Evolutionary conservation across 202 grass and related monocot species (phyloP), one percentile per base, ranked within the genome.

Genomic region (Panicum hallii): DNA sequence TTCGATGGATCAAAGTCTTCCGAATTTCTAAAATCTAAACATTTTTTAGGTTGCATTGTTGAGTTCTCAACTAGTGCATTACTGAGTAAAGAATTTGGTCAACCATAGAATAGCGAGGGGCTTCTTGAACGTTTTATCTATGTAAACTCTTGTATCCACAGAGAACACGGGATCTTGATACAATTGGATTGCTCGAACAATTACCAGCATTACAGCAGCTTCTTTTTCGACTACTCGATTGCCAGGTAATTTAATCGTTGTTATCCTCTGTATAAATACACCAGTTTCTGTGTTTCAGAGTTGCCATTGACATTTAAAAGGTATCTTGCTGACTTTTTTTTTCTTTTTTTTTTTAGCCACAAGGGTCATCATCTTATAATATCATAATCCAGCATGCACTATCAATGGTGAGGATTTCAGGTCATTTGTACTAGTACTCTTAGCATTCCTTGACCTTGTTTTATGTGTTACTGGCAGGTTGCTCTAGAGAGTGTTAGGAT

Each of bases 381-480:
- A 78, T 82, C 69, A 79, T 96, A 87, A 91, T 99, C 80, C 91
- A 99, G 70, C 91, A 96, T 88, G 97, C 97, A 8, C 86, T 99
- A 77, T 88, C 93, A 82, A 96, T 94, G 97, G 97, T 99, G 49
- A 91, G 88, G 4, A 78, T 45, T 40, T 87, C 72, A 70, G 58
- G 61, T 54, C 77, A 67, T 62, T 65, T 82, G 10, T 30, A 43
- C 23, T 72, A 85, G 4, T 69, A 47, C 75, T 76, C 42, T 67
- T 30, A 72, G 26, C 73, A 64, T 84, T 87, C 41, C 26, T 82
- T 86, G 53, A 87, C 82, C 83, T 75, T 86, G 53, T 87, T 73
- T 83, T 72, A 80, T 84, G 40, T 88, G 72, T 79, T 74, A 85
- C 72, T 90, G 60, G 54, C 69, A 99, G 97, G 88, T 96, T 86